Conservation (phyloP, 2,329 filamentous ascomycete species). For the Raffaelea albimanens region DNA sequence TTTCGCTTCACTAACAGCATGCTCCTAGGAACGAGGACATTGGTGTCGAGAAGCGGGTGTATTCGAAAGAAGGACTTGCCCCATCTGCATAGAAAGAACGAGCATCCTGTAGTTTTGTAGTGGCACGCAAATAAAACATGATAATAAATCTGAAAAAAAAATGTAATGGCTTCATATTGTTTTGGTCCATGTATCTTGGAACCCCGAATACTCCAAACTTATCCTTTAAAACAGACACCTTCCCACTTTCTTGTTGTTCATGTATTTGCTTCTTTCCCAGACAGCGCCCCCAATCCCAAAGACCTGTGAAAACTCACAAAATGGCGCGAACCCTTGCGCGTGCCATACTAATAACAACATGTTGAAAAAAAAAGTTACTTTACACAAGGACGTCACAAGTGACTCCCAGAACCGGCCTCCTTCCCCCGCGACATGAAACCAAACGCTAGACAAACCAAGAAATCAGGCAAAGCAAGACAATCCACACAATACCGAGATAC, state of each 20-base stretch:
- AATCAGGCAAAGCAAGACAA: conserved; percentile 1
- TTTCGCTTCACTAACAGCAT: not conserved
- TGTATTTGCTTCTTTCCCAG: too few relatives aligned
- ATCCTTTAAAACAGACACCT: not conserved
- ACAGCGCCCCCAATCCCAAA: not conserved
- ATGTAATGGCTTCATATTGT: too few relatives aligned
- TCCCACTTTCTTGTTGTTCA: not conserved
- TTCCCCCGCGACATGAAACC: too few relatives aligned
- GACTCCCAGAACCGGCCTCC: not conserved
- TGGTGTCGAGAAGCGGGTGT: conserved; percentile 34
- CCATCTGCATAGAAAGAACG: too few relatives aligned
- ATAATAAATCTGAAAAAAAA: too few relatives aligned
- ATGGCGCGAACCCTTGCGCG: not conserved
- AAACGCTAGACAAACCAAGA: not conserved
- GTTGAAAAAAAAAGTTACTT: not conserved
- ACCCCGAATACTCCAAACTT: conserved; percentile 1
- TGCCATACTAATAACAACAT: not conserved
- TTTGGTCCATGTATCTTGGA: too few relatives aligned
- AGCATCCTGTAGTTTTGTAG: too few relatives aligned
- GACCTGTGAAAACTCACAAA: not conserved
- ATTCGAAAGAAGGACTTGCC: conserved; percentile 22
- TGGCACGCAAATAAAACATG: too few relatives aligned
- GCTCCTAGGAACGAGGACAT: conserved; percentile 52
- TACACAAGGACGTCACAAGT: not conserved
- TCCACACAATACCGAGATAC: not conserved